These are phyloP conservation scores for Halteria grandinella DNA, from an alignment of 73 alveolate species.

Conservation along the genomic window DNA sequence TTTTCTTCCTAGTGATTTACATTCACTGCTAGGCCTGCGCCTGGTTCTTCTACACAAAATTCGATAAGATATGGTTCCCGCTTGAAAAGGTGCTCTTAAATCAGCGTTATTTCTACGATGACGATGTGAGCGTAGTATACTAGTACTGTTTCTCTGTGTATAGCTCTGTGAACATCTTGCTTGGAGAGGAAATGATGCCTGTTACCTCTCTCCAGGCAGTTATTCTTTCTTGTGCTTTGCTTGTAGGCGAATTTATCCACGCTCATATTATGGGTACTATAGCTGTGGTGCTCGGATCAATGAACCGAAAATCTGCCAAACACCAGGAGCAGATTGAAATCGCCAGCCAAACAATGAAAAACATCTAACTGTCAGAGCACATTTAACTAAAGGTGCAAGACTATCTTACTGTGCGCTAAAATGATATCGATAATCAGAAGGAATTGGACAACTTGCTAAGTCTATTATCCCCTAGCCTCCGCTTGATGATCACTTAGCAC, in stretches of 20 bases:
- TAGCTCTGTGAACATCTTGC: slow-evolving; percentile 59
- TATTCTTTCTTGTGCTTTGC: slow-evolving; percentile 16
- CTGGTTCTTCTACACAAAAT: slow-evolving; percentile 61
- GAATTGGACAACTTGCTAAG: slow-evolving; percentile 59
- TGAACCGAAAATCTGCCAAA: slow-evolving; percentile 51
- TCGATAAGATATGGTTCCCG: slow-evolving; percentile 63
- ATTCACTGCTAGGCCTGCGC: slow-evolving; percentile 75
- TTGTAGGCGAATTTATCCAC: slow-evolving; percentile 63
- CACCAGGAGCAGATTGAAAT: slow-evolving; percentile 62
- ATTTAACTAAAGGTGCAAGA: slow-evolving; percentile 36
- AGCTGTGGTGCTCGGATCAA: slow-evolving; percentile 62
- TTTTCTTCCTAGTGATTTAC: slow-evolving; percentile 53
- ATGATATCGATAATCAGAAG: slow-evolving; percentile 53
- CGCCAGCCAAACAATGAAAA: slow-evolving; percentile 67
- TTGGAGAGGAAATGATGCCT: slow-evolving; percentile 72
- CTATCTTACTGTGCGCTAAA: slow-evolving; percentile 33
- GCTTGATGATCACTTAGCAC: slow-evolving; percentile 54
- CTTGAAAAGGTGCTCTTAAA: slow-evolving; percentile 23
- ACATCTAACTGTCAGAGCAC: slow-evolving; percentile 50
- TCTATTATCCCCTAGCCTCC: slow-evolving; percentile 55
- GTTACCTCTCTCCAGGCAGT: slow-evolving; percentile 1
- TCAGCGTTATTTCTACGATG: slow-evolving; percentile 31
- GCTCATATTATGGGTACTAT: slow-evolving; percentile 76
- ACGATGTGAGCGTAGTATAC: background rate
- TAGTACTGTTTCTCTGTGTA: slow-evolving; percentile 53